Percentiles rank a stretch among this genome's conserved stretches.
Evolutionary conservation across 768 basidiomycete species (phyloP).

Genomic region (Russula olivacea): DNA sequence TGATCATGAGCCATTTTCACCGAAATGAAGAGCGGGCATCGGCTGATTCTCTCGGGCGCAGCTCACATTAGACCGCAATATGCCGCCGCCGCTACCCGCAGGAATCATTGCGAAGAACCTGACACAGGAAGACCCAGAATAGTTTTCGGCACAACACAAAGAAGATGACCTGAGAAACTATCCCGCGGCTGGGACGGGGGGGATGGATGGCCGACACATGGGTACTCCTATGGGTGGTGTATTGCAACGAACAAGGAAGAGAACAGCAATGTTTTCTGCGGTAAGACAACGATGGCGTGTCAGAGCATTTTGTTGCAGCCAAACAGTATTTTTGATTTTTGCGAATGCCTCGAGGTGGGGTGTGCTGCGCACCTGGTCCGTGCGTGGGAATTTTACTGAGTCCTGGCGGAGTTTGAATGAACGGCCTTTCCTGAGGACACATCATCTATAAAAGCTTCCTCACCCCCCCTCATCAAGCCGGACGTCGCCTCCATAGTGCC

Average conservation of each 20-base stretch:
- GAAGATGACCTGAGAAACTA: not conserved
- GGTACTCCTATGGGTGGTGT: not conserved
- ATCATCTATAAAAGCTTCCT: slow-evolving; percentile 38
- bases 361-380: slow-evolving; percentile 34
- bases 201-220: not conserved
- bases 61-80: not conserved
- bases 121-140: not conserved
- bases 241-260: not conserved
- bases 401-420: slow-evolving; percentile 41
- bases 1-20: slow-evolving; percentile 37
- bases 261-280: not conserved
- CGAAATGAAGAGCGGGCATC: slow-evolving; percentile 27
- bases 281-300: not conserved
- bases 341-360: too few relatives aligned
- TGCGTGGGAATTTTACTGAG: slow-evolving; percentile 41
- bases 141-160: slow-evolving; percentile 2
- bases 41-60: slow-evolving; percentile 1
- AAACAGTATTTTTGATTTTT: too few relatives aligned
- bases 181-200: not conserved
- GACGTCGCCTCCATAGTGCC: slow-evolving; percentile 30
- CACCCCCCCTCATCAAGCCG: slow-evolving; percentile 34
- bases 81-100: not conserved
- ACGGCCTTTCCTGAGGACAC: slow-evolving; percentile 35
- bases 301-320: not conserved
- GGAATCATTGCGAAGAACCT: not conserved